A percentile compares a stretch with the other conserved stretches of the same genome.
Evolutionary conservation across 352 stramenopile genomes (phyloP).

Genomic region (Globisporangium echinulatum): DNA sequence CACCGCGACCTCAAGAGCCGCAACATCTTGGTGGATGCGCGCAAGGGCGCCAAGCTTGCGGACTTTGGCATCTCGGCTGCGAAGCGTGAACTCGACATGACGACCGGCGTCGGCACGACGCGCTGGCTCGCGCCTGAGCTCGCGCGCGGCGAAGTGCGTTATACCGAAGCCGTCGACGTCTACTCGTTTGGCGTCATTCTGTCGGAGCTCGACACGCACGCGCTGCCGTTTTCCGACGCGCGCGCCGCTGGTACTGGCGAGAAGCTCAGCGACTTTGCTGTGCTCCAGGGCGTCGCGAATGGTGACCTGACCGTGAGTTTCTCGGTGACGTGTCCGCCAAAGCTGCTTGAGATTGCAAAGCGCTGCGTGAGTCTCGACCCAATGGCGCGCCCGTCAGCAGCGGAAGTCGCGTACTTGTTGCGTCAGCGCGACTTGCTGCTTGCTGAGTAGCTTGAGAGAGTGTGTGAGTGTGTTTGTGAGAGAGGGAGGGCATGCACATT

Average conservation of each 20-base stretch:
- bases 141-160: constrained; percentile 45
- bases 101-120: constrained; percentile 47
- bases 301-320: constrained; percentile 34
- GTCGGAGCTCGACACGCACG: constrained; percentile 62
- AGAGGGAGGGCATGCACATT: too few relatives aligned
- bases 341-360: constrained; percentile 38
- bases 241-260: constrained; percentile 19
- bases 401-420: constrained; percentile 56
- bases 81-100: constrained; percentile 57
- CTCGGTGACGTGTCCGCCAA: constrained; percentile 31
- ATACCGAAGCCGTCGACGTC: constrained; percentile 60
- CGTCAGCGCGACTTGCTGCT: constrained; percentile 43
- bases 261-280: constrained; percentile 49
- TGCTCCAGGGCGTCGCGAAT: constrained; percentile 47
- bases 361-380: constrained; percentile 50
- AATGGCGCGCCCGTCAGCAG: constrained; percentile 38
- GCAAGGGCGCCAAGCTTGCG: constrained; percentile 55
- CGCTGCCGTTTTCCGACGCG: constrained; percentile 52
- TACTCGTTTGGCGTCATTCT: constrained; percentile 69
- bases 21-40: constrained; percentile 58
- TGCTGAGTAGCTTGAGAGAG: constrained; percentile 10
- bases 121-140: constrained; percentile 64
- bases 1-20: constrained; percentile 70
- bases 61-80: constrained; percentile 62
- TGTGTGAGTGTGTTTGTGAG: background rate